A percentile compares a stretch with the other conserved stretches of the same genome.
Evolutionary conservation across 805 yeast species (phyloP).

Genomic region (Candida schatavii): DNA sequence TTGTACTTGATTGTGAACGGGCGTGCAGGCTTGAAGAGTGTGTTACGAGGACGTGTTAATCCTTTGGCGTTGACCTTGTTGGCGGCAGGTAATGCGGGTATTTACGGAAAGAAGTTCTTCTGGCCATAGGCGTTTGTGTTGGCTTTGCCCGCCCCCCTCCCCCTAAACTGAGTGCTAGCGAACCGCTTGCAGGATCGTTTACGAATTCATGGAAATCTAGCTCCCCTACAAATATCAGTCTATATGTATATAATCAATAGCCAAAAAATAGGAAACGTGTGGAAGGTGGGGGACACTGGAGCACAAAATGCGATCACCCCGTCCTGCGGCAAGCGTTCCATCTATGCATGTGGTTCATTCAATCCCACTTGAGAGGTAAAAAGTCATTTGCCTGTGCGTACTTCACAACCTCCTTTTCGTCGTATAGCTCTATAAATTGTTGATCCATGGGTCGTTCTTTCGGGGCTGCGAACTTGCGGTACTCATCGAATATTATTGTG

Average conservation of each 20-base stretch:
- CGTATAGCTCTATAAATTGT: slow-evolving; percentile 89
- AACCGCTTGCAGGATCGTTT: no score
- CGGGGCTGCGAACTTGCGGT: slow-evolving; percentile 90
- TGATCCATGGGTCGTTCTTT: slow-evolving; percentile 95
- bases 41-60: slow-evolving; percentile 57
- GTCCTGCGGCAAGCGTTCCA: background rate
- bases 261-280: no score
- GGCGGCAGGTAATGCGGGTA: slow-evolving; percentile 58
- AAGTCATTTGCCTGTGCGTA: slow-evolving; percentile 52
- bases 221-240: no score
- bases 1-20: slow-evolving; percentile 74
- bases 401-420: slow-evolving; percentile 57
- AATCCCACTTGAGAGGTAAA: slow-evolving; percentile 69
- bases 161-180: no score
- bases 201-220: no score
- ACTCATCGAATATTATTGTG: slow-evolving; percentile 93
- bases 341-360: background rate
- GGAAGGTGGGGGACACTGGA: slow-evolving; percentile 10
- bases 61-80: slow-evolving; percentile 58
- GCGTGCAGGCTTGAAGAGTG: slow-evolving; percentile 47
- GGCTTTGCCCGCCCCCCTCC: no score
- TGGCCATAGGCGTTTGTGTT: slow-evolving; percentile 28
- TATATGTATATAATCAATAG: no score
- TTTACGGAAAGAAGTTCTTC: slow-evolving; percentile 72
- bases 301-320: no score